These are phyloP conservation scores for Cylindricascospora bacillispora DNA, from an alignment of 1,139 yeast genomes.

Conservation along the genomic window DNA sequence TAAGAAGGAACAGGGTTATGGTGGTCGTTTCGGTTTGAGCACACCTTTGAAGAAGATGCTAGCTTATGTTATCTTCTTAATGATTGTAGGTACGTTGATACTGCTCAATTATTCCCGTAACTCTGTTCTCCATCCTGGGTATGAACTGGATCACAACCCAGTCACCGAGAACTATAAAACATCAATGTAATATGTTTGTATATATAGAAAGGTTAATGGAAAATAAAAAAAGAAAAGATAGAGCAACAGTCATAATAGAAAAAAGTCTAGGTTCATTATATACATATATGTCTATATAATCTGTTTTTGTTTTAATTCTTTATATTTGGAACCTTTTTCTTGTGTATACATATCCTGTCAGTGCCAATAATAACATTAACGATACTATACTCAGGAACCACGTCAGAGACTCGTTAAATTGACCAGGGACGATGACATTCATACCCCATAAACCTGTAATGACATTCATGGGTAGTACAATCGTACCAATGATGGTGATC, in stretches of 20 bases:
- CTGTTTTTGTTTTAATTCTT: slow-evolving; percentile 1
- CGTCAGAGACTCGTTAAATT: slow-evolving; percentile 49
- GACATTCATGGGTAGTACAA: slow-evolving; percentile 85
- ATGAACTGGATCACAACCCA: slow-evolving; percentile 15
- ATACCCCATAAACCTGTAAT: slow-evolving; percentile 98
- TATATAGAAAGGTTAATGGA: too few species aligned
- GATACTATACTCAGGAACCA: slow-evolving; percentile 61
- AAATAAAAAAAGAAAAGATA: too few species aligned
- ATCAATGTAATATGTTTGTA: too few species aligned
- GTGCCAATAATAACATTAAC: slow-evolving; percentile 34
- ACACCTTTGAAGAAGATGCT: slow-evolving; percentile 34
- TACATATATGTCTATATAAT: too few species aligned
- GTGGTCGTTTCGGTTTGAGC: slow-evolving; percentile 21
- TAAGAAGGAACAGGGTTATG: not conserved
- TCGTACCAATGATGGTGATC: slow-evolving; percentile 86
- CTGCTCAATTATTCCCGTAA: too few species aligned
- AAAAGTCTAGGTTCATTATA: too few species aligned
- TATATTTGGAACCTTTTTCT: slow-evolving; percentile 28
- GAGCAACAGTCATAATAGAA: too few species aligned
- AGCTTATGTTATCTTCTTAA: slow-evolving; percentile 24
- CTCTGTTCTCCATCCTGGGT: slow-evolving; percentile 10
- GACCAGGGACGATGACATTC: slow-evolving; percentile 96
- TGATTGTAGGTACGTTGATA: not conserved
- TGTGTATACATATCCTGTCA: slow-evolving; percentile 34
- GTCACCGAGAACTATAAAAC: slow-evolving; percentile 1